Evolutionary conservation across 148 eudicot species (phyloP).

Genomic region (Vaccinium macrocarpon): DNA sequence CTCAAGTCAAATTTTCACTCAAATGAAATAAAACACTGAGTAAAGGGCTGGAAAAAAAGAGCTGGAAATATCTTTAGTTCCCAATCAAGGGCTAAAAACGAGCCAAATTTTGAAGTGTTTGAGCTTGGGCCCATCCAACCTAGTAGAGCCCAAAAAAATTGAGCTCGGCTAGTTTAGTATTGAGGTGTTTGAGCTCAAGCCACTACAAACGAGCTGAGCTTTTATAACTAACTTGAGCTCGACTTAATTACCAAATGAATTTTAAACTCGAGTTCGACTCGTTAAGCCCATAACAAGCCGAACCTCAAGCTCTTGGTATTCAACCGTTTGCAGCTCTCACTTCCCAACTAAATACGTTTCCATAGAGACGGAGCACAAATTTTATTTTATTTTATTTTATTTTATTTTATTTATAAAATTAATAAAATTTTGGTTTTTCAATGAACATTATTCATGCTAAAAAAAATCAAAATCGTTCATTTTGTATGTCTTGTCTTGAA

Average conservation of each 20-base stretch:
- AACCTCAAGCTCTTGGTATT: not conserved
- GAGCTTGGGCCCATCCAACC: not conserved
- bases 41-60: not conserved
- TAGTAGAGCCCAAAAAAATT: not conserved
- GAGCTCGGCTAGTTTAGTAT: not conserved
- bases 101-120: not conserved
- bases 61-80: not conserved
- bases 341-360: not conserved
- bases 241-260: no score
- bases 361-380: not conserved
- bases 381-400: no score
- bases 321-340: not conserved
- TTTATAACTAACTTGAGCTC: no score
- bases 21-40: no score
- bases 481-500: no score
- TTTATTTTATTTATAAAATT: no score
- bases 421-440: no score
- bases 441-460: no score
- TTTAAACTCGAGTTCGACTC: not conserved
- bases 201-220: no score
- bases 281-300: not conserved
- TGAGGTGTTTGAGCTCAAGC: no score
- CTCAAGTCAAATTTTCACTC: no score
- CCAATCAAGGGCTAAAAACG: not conserved
- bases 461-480: no score